A percentile compares a stretch with the other conserved stretches of the same genome.
Evolutionary conservation across 164 flowering plant genomes (phyloP).

Genomic region (Liquidambar formosana): DNA sequence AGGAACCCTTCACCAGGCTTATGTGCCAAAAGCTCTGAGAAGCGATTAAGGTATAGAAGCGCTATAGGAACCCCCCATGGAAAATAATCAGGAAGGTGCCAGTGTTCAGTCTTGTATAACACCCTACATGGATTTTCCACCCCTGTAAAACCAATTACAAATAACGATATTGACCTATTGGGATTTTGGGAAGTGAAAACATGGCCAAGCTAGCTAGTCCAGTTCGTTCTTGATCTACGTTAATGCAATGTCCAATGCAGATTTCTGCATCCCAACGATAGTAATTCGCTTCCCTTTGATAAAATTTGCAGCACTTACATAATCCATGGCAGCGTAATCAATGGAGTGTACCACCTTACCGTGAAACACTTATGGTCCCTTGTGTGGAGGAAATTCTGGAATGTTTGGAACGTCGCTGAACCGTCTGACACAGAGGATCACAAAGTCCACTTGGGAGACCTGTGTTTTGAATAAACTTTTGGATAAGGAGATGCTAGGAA

Average conservation of each 20-base stretch:
- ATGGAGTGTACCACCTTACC: too few relatives aligned
- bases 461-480: constrained; percentile 4
- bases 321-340: too few relatives aligned
- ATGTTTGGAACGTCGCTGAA: constrained; percentile 48
- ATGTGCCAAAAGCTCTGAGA: constrained; percentile 61
- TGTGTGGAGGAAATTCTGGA: constrained; percentile 41
- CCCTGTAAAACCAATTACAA: constrained; percentile 43
- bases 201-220: too few relatives aligned
- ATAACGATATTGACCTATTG: too few relatives aligned
- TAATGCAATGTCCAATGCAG: constrained; percentile 48
- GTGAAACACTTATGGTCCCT: too few relatives aligned
- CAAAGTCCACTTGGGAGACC: constrained; percentile 42
- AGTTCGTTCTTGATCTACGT: too few relatives aligned
- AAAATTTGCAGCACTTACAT: constrained; percentile 29
- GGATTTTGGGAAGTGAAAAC: too few relatives aligned
- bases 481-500: too few relatives aligned
- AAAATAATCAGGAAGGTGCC: constrained; percentile 49
- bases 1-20: constrained; percentile 69
- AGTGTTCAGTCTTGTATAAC: constrained; percentile 45
- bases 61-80: constrained; percentile 55
- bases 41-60: constrained; percentile 43
- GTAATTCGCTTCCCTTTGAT: constrained; percentile 40
- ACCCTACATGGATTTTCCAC: constrained; percentile 56
- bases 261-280: constrained; percentile 55
- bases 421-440: constrained; percentile 47